These are phyloP conservation scores for Flaveria ramosissima DNA, from an alignment of 129 eudicot genomes.

Conservation along the genomic window DNA sequence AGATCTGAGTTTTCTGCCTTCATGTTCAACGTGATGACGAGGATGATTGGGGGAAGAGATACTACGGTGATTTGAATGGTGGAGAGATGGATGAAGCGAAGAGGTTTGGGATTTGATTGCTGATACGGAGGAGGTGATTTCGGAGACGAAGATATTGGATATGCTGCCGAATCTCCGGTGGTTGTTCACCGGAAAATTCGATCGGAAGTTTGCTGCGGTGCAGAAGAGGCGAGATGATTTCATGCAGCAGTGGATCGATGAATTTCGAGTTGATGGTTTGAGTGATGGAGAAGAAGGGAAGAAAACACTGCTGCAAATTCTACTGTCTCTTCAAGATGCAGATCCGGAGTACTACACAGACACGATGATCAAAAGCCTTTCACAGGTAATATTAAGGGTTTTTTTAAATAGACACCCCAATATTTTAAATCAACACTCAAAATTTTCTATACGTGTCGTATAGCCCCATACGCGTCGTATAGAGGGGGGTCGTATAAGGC, in stretches of 20 bases:
- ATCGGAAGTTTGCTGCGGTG: slow-evolving; percentile 25
- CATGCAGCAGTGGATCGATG: slow-evolving; percentile 47
- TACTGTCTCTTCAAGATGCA: slow-evolving; percentile 40
- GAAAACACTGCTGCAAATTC: slow-evolving; percentile 36
- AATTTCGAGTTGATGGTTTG: slow-evolving; percentile 24
- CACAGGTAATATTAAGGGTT: slow-evolving; percentile 47
- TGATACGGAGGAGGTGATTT: slow-evolving; percentile 16
- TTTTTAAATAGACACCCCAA: too few relatives aligned
- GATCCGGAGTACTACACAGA: slow-evolving; percentile 54
- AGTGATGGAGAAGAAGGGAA: background rate
- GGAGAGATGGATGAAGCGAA: slow-evolving; percentile 26
- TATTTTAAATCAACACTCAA: too few relatives aligned
- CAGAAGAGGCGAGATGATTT: slow-evolving; percentile 47
- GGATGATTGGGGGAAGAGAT: slow-evolving; percentile 38
- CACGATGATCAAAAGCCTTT: slow-evolving; percentile 44
- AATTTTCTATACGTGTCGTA: too few relatives aligned
- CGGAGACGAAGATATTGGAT: slow-evolving; percentile 35
- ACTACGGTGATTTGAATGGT: slow-evolving; percentile 22
- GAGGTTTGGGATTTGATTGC: slow-evolving; percentile 28
- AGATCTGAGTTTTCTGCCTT: slow-evolving; percentile 25
- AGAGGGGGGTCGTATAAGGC: too few relatives aligned
- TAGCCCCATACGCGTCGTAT: too few relatives aligned
- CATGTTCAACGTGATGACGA: slow-evolving; percentile 42
- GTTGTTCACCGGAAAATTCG: slow-evolving; percentile 40
- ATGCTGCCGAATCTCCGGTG: slow-evolving; percentile 46